These are phyloP conservation scores for Hypoxylon sp. DNA, from an alignment of 2,329 filamentous ascomycete species.

Conservation along the genomic window DNA sequence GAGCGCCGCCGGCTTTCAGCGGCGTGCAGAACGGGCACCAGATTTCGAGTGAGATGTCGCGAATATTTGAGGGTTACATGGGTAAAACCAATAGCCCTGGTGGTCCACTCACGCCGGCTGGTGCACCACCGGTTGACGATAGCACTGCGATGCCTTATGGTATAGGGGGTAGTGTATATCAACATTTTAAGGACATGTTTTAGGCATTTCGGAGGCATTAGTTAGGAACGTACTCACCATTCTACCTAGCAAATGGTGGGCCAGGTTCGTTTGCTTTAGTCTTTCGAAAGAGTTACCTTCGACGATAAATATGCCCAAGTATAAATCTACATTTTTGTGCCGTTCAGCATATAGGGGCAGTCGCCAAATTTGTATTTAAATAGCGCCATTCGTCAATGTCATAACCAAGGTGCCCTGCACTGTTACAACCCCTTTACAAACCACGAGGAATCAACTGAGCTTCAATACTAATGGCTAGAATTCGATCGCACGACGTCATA, in stretches of 20 bases:
- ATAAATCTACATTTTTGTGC: not conserved
- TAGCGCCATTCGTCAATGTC: not conserved
- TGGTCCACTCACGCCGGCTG: slow-evolving; percentile 26
- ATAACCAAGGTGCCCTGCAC: too few relatives aligned
- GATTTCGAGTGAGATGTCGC: slow-evolving; percentile 68
- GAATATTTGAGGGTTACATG: slow-evolving; percentile 60
- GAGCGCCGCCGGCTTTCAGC: slow-evolving; percentile 36
- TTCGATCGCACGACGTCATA: too few relatives aligned
- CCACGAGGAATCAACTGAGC: too few relatives aligned
- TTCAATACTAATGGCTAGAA: too few relatives aligned
- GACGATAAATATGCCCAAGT: not conserved
- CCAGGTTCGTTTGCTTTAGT: not conserved
- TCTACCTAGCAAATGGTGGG: slow-evolving; percentile 11
- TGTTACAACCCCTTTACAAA: too few relatives aligned
- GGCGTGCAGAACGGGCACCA: slow-evolving; percentile 60
- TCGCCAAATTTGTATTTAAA: not conserved
- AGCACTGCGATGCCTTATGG: slow-evolving; percentile 18
- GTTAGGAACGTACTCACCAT: not conserved
- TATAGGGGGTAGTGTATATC: slow-evolving; percentile 48
- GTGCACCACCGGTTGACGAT: slow-evolving; percentile 30
- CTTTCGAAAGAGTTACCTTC: not conserved
- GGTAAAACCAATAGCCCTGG: slow-evolving; percentile 40
- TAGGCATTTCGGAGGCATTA: slow-evolving; percentile 18
- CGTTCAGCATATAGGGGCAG: not conserved
- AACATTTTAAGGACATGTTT: slow-evolving; percentile 53